Evolutionary conservation across 2,329 filamentous ascomycete genomes (phyloP).

Genomic region (Zymoseptoria pseudotritici): DNA sequence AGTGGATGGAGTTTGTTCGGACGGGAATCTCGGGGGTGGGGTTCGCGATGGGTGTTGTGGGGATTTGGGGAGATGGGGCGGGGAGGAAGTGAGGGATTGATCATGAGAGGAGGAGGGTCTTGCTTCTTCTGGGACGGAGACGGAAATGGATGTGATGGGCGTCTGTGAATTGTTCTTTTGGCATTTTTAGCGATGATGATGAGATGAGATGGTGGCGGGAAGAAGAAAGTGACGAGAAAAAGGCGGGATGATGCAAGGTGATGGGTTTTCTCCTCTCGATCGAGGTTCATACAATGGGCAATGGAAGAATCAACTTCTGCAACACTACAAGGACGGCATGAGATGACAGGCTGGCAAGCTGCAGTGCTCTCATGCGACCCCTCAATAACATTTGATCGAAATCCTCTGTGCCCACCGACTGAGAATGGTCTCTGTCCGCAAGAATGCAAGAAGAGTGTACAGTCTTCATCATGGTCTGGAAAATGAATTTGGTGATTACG

Average conservation of each 20-base stretch:
- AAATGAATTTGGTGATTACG: too few species aligned
- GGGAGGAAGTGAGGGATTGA: constrained; percentile 7
- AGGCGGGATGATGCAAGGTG: neutral
- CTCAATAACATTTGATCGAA: too few species aligned
- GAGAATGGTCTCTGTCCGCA: too few species aligned
- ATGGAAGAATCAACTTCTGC: neutral
- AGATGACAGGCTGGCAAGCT: too few species aligned
- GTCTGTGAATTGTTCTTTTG: neutral
- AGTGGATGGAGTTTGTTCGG: constrained; percentile 37
- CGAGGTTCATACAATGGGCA: neutral
- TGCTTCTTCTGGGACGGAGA: neutral
- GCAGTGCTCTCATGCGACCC: neutral
- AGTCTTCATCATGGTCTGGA: too few species aligned
- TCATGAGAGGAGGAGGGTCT: neutral
- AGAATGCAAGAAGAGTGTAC: too few species aligned
- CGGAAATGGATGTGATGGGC: neutral
- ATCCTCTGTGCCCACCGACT: too few species aligned
- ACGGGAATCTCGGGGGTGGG: constrained; percentile 36
- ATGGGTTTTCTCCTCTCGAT: neutral
- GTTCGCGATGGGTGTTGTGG: constrained; percentile 42
- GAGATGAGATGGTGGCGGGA: neutral
- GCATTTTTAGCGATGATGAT: neutral
- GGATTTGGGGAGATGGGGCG: constrained; percentile 43
- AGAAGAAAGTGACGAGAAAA: too few species aligned
- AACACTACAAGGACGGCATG: neutral